phyloP scores from a whole-genome alignment of 352 stramenopile genomes.

The Salisapilia sapeloensis region DNA sequence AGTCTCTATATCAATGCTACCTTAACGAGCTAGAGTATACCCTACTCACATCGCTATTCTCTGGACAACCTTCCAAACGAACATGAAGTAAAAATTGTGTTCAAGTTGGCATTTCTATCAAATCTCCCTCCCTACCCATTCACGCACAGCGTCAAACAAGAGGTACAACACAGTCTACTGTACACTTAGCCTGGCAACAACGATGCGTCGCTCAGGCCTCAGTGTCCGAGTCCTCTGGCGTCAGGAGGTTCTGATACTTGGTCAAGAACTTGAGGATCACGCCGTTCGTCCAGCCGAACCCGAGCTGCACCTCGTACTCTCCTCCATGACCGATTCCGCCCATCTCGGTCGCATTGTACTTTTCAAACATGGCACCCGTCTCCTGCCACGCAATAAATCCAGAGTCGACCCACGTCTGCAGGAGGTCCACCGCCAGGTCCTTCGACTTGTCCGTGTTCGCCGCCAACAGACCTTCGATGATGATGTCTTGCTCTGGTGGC shows the following conservation, averaged over 20 bases:
- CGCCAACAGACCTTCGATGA: constrained; percentile 14
- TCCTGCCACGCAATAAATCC: constrained; percentile 8
- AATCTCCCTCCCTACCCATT: too few species aligned
- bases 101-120: too few species aligned
- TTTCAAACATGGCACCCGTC: constrained; percentile 24
- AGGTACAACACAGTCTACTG: too few species aligned
- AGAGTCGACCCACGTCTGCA: constrained; percentile 9
- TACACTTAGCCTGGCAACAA: neutral
- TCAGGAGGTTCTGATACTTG: constrained; percentile 9
- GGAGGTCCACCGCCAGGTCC: constrained; percentile 7
- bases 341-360: constrained; percentile 21
- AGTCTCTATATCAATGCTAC: too few species aligned
- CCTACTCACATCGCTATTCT: too few species aligned
- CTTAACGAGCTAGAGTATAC: too few species aligned
- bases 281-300: constrained; percentile 40
- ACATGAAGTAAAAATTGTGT: too few species aligned
- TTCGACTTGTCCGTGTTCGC: constrained; percentile 1
- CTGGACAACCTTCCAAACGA: too few species aligned
- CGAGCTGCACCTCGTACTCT: constrained; percentile 31
- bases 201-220: neutral
- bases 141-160: too few species aligned
- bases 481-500: constrained; percentile 19
- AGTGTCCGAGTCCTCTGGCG: neutral
- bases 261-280: constrained; percentile 32
- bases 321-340: constrained; percentile 17